phyloP scores from a whole-genome alignment of 1,284 basidiomycete species.

The Leccinum griseonigrum region DNA sequence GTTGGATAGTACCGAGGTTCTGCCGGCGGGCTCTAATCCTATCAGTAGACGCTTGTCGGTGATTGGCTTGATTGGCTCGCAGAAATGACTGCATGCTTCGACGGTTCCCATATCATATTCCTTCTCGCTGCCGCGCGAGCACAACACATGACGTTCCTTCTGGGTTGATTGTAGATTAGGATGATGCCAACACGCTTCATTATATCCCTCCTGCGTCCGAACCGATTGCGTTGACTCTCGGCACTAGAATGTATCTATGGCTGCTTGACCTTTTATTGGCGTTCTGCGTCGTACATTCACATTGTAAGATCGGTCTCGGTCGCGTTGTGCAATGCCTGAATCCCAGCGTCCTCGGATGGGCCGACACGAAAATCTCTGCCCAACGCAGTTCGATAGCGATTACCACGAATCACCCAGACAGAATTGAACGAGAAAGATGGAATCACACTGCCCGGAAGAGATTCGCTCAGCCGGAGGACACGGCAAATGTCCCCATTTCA shows the following conservation, averaged over 20 bases:
- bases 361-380: background rate
- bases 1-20: constrained; percentile 40
- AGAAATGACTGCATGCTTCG: constrained; percentile 13
- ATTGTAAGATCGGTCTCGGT: constrained; percentile 4
- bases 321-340: background rate
- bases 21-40: constrained; percentile 36
- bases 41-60: constrained; percentile 43
- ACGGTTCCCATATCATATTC: background rate
- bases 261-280: background rate
- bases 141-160: constrained; percentile 1
- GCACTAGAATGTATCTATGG: background rate
- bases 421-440: background rate
- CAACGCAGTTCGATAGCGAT: background rate
- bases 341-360: background rate
- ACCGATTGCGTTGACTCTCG: background rate
- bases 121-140: background rate
- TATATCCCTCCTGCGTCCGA: background rate
- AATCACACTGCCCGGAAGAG: too few relatives aligned
- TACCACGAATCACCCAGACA: background rate
- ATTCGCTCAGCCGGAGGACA: too few relatives aligned
- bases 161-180: constrained; percentile 14
- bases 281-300: background rate
- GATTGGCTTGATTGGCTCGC: constrained; percentile 35
- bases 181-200: constrained; percentile 14
- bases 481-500: too few relatives aligned